Evolutionary conservation across 768 basidiomycete genomes (phyloP).

Genomic region (Chiua virens): DNA sequence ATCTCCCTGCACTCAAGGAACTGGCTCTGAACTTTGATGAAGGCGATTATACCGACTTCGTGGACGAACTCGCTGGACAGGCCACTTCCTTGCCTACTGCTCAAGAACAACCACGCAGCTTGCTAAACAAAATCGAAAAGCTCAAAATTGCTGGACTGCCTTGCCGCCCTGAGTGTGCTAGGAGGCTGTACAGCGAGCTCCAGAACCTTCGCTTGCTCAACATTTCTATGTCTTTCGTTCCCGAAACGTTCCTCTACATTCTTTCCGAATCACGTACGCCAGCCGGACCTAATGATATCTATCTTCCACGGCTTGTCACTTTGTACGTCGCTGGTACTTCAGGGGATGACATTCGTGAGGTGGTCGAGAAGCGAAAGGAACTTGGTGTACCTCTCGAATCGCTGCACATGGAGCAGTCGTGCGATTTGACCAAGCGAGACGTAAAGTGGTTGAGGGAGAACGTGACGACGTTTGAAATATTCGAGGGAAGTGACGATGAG

Average conservation of each 20-base stretch:
- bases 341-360: constrained; percentile 39
- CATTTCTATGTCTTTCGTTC: constrained; percentile 37
- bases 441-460: constrained; percentile 53
- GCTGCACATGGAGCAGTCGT: constrained; percentile 46
- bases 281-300: constrained; percentile 12
- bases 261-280: constrained; percentile 6
- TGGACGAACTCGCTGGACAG: constrained; percentile 38
- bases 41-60: constrained; percentile 53
- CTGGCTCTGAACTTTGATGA: constrained; percentile 55
- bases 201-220: constrained; percentile 44
- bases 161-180: constrained; percentile 35
- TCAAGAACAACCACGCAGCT: constrained; percentile 33
- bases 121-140: constrained; percentile 46
- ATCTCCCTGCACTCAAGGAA: constrained; percentile 35
- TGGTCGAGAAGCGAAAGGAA: constrained; percentile 44
- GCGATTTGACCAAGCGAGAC: constrained; percentile 41
- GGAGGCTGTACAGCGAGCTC: constrained; percentile 48
- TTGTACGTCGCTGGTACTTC: constrained; percentile 47
- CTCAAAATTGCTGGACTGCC: constrained; percentile 55
- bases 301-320: constrained; percentile 52
- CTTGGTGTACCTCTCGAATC: constrained; percentile 47
- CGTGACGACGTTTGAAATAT: constrained; percentile 52
- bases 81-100: constrained; percentile 24
- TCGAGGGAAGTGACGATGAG: constrained; percentile 55
- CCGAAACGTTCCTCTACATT: constrained; percentile 25